phyloP scores from a whole-genome alignment of 208 protist species.

The Wallacemonas sp. region DNA sequence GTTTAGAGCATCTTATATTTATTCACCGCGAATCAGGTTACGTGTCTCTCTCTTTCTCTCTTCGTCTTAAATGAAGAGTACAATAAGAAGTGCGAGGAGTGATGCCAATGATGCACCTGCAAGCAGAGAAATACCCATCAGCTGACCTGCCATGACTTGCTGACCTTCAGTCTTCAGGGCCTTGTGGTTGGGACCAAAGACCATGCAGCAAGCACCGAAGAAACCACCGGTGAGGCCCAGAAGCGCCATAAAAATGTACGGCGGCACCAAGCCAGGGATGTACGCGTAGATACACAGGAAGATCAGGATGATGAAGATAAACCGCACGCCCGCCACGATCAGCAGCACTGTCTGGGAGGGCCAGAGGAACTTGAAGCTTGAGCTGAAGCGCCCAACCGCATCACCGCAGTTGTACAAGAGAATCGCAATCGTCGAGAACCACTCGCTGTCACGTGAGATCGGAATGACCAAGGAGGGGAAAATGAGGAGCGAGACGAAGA shows the following conservation, averaged over 20 bases:
- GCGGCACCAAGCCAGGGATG: conserved; percentile 64
- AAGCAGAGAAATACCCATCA: conserved; percentile 79
- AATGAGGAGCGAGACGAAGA: conserved; percentile 78
- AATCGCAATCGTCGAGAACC: conserved; percentile 83
- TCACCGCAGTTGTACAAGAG: conserved; percentile 85
- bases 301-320: conserved; percentile 67
- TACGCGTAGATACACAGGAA: conserved; percentile 81
- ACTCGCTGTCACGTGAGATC: conserved; percentile 60
- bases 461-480: conserved; percentile 74
- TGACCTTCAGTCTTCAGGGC: conserved; percentile 61
- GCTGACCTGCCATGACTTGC: conserved; percentile 77
- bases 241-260: conserved; percentile 57
- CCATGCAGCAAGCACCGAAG: conserved; percentile 73
- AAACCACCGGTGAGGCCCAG: conserved; percentile 82
- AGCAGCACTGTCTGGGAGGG: conserved; percentile 45
- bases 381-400: conserved; percentile 57
- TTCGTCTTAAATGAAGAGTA: conserved; percentile 49
- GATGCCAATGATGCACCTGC: conserved; percentile 55
- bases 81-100: conserved; percentile 62
- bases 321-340: conserved; percentile 36
- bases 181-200: conserved; percentile 60
- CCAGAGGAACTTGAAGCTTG: conserved; percentile 55
- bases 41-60: neutral
- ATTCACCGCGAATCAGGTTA: neutral
- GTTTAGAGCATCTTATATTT: no score